A percentile compares a stretch with the other conserved stretches of the same genome.
Evolutionary conservation across 495 filamentous ascomycete species (phyloP).

Genomic region (Talaromyces nanjingensis): DNA sequence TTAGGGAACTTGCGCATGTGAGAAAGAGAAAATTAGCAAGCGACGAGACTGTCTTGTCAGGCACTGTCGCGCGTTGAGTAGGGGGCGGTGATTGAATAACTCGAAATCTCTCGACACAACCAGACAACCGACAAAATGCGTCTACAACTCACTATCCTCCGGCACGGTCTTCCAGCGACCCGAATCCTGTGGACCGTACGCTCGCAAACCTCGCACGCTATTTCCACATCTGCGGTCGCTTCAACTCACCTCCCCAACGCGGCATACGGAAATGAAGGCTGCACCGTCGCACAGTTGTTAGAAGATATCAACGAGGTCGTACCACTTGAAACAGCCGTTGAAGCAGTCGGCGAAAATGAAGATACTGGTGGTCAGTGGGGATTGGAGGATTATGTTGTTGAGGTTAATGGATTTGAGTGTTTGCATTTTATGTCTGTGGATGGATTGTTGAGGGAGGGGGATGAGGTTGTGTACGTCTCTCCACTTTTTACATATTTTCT

Average conservation of each 20-base stretch:
- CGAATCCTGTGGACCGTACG: slow-evolving; percentile 64
- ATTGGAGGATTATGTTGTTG: slow-evolving; percentile 86
- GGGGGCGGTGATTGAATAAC: not conserved
- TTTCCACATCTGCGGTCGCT: slow-evolving; percentile 18
- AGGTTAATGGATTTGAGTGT: slow-evolving; percentile 78
- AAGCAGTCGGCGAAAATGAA: slow-evolving; percentile 21
- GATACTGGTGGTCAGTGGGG: slow-evolving; percentile 61
- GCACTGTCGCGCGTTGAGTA: not conserved
- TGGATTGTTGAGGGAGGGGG: slow-evolving; percentile 69
- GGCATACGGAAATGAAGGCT: slow-evolving; percentile 45
- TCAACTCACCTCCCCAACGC: slow-evolving; percentile 34
- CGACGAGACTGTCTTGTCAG: too few relatives aligned
- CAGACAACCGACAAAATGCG: slow-evolving; percentile 47
- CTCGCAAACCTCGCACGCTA: slow-evolving; percentile 22
- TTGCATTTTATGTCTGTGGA: slow-evolving; percentile 76
- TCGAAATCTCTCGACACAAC: not conserved
- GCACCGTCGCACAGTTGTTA: slow-evolving; percentile 74
- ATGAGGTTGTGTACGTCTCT: slow-evolving; percentile 67
- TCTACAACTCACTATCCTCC: slow-evolving; percentile 72
- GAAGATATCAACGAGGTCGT: slow-evolving; percentile 77
- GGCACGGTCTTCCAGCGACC: slow-evolving; percentile 70
- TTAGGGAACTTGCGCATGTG: not conserved
- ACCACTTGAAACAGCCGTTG: slow-evolving; percentile 65
- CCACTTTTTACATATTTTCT: too few relatives aligned
- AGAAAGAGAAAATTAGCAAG: not conserved